Base-by-base conservation (phyloP, 805 yeast species). In the Candida lessepsii region DNA sequence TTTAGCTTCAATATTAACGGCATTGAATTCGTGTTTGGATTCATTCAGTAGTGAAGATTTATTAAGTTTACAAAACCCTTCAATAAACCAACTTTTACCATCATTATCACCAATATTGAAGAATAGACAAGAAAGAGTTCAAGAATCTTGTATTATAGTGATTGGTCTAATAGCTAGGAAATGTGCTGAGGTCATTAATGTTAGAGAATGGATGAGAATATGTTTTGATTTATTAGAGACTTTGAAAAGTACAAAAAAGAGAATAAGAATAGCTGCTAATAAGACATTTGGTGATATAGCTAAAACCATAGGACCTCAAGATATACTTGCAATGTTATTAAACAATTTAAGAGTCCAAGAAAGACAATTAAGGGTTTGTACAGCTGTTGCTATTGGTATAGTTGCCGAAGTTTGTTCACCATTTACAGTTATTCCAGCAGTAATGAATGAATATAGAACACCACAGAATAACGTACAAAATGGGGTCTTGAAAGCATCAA, bases 371-470 rank as follows among this genome's bases (percentile, higher is more conserved):
- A 82, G 99, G 56, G 96, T 93, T 7, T 91, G 96, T 59, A 88
- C 98, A 0, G 96, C 99, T 5, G 97, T 93, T 29, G 99, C 99
- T 0, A 86, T 93, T 49, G 99, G 96, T 26, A 89, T 93, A 50
- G 95, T 93, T 7, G 98, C 98, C 0, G 93, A 90, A 43, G 80
- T 85, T 0, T 93, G 98, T 60, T 78, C 87, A 0, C 96, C 98
- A 0, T 93, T 86, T 61, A 87, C 97, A 0, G 95, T 91, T 0
- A 61, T 93, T 7, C 99, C 99, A 0, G 95, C 96, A 0, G 66
- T 93, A 37, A 86, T 93, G 95, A 89, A 91, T 60, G 99, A 93
- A 60, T 93, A 91, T 58, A 73, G 95, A 40, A 83, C 86, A 2
- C 96, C 96, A 0, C 97, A 90, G 46, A 78, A 81, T 35, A 89